A percentile compares a stretch with the other conserved stretches of the same genome.
Evolutionary conservation across 768 basidiomycete genomes (phyloP).

Genomic region (Auricularia cornea): DNA sequence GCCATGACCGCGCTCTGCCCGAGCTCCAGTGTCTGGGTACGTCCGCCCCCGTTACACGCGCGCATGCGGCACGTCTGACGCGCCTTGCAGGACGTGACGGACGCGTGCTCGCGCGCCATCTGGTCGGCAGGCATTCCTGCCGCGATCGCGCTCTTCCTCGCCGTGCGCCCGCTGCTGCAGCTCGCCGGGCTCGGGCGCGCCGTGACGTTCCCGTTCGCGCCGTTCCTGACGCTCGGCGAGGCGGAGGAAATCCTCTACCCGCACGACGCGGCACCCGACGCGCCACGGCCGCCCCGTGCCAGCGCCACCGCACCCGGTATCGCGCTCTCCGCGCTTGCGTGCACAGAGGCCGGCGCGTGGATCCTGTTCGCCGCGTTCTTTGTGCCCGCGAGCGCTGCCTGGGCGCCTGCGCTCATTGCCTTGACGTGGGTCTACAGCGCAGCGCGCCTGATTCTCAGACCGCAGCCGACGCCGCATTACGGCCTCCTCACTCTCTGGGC

Average conservation of each 20-base stretch:
- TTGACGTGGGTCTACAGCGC: constrained; percentile 58
- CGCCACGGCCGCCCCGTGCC: not conserved
- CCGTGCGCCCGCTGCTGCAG: constrained; percentile 12
- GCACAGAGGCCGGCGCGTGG: constrained; percentile 52
- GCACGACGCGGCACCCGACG: not conserved
- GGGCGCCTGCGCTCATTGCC: constrained; percentile 34
- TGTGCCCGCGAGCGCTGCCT: constrained; percentile 24
- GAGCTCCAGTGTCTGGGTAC: too few species aligned
- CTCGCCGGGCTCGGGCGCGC: constrained; percentile 23
- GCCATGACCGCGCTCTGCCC: too few species aligned
- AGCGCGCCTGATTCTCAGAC: constrained; percentile 39
- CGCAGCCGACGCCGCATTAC: constrained; percentile 49
- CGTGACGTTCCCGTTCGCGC: constrained; percentile 17
- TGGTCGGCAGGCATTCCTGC: constrained; percentile 45
- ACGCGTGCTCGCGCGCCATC: constrained; percentile 39
- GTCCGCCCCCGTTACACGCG: not conserved
- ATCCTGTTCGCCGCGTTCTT: constrained; percentile 50
- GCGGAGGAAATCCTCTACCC: constrained; percentile 11
- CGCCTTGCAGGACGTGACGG: constrained; percentile 28
- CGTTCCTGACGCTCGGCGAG: constrained; percentile 11
- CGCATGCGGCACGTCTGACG: not conserved
- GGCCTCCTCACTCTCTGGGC: constrained; percentile 57
- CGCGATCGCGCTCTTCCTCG: constrained; percentile 35
- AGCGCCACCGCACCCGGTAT: constrained; percentile 46
- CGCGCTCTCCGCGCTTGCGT: constrained; percentile 46